Evolutionary conservation across 1,284 basidiomycete genomes (phyloP), one percentile per base, ranked within the genome.

Genomic region (Singerocomus rubriflavus): DNA sequence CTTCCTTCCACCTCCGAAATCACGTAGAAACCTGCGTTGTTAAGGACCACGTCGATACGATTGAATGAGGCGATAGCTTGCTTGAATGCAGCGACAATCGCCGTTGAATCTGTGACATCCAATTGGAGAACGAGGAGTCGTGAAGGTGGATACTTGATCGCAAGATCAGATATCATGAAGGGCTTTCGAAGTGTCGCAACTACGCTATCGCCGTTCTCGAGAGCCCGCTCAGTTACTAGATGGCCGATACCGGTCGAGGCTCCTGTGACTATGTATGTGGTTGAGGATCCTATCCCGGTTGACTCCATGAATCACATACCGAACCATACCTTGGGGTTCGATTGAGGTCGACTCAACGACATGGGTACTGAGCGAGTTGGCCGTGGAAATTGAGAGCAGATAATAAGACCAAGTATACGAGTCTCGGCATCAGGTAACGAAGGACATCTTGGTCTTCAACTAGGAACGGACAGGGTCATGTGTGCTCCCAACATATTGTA

Each of bases 11-110:
- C 58, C 44, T 67, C 67, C 4, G 50, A 61, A 14, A 60, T 39
- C 2, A 61, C 50, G 6, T 38, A 63, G 46, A 55, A 60, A n/a
- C 68, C 68, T 1, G 69, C 67, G n/a, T 72, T 72, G 11, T 71
- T 71, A 3, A 70, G 25, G n/a, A 70, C 66, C 3, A 71, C 57
- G 26, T 72, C 70, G 8, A 70, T 32, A 10, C 64, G 55, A 27
- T 52, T 44, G 38, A 70, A 72, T 17, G 49, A 39, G 5, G 55
- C 37, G 33, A 57, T 17, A 4, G 68, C 59, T 35, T 54, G 43
- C 2, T 59, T 45, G 46, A 70, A 71, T 25, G 65, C 63, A 31
- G 45, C 17, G 0, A 51, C 36, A 43, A 71, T 56, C 2, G 56
- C 52, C 6, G 38, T 36, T 5, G 60, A 16, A 6, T 61, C 52